Evolutionary conservation across 192 early-diverging fungal genomes (phyloP).

Genomic region (Dissophora ornata): DNA sequence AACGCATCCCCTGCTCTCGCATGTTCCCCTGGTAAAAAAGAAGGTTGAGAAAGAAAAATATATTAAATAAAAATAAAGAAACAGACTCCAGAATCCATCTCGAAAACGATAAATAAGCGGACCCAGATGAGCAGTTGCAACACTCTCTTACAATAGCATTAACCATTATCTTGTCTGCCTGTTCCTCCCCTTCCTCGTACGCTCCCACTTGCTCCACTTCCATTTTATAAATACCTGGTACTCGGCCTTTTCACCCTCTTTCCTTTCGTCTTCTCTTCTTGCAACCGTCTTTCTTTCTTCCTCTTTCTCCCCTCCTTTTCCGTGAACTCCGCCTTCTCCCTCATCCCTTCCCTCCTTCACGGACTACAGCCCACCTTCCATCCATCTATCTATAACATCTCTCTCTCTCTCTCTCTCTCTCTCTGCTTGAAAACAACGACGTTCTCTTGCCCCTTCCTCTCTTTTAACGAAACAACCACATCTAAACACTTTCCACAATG

Average conservation of each 20-base stretch:
- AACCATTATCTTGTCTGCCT: neutral
- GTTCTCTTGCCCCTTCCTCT: slow-evolving; percentile 45
- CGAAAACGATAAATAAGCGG: too few relatives aligned
- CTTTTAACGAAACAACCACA: slow-evolving; percentile 37
- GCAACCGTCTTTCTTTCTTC: neutral
- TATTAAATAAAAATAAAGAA: neutral
- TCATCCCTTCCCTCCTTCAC: slow-evolving; percentile 1
- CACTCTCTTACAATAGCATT: too few relatives aligned
- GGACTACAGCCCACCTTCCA: neutral
- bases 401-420: slow-evolving; percentile 15
- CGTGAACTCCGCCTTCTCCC: slow-evolving; percentile 1
- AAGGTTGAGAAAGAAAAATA: neutral
- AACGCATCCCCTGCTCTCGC: neutral
- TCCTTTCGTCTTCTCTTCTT: neutral
- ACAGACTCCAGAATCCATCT: too few relatives aligned
- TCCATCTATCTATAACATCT: too few relatives aligned
- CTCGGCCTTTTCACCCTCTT: neutral
- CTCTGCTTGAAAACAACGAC: slow-evolving; percentile 5
- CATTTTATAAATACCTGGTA: slow-evolving; percentile 29
- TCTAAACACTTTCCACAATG: slow-evolving; percentile 19
- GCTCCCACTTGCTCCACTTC: too few relatives aligned
- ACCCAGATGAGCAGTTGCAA: too few relatives aligned
- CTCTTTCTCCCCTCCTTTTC: neutral
- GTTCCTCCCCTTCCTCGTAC: neutral
- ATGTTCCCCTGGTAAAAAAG: slow-evolving; percentile 7